Evolutionary conservation across 805 yeast genomes (phyloP).

Genomic region (Sungouiozyma intestinalis): DNA sequence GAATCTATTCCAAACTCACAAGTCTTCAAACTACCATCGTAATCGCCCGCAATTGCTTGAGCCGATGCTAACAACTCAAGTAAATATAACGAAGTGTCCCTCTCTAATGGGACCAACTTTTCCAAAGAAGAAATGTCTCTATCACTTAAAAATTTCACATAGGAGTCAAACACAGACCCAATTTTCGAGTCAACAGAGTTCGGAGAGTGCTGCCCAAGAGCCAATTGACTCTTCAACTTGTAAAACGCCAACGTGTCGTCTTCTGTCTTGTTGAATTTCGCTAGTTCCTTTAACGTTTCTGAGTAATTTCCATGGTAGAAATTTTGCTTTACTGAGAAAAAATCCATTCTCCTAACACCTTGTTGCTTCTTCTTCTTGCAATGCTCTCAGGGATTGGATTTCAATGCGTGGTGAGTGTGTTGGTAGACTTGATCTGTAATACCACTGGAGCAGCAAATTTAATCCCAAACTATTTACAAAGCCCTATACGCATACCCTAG

Average conservation of each 20-base stretch:
- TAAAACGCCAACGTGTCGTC: slow-evolving; percentile 25
- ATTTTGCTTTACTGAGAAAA: slow-evolving; percentile 45
- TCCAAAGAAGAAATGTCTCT: slow-evolving; percentile 10
- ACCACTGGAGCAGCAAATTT: too few species aligned
- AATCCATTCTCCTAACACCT: slow-evolving; percentile 27
- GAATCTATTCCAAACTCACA: slow-evolving; percentile 36
- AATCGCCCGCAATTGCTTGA: slow-evolving; percentile 18
- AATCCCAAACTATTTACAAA: neutral
- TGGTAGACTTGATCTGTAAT: too few species aligned
- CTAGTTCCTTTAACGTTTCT: slow-evolving; percentile 33
- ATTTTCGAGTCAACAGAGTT: slow-evolving; percentile 12
- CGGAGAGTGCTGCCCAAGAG: slow-evolving; percentile 18
- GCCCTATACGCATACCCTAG: neutral
- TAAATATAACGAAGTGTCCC: slow-evolving; percentile 12
- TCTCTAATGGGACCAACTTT: slow-evolving; percentile 5
- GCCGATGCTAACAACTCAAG: slow-evolving; percentile 22
- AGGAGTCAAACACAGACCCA: slow-evolving; percentile 24
- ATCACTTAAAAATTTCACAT: slow-evolving; percentile 15
- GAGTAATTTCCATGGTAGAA: slow-evolving; percentile 51
- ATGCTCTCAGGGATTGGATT: too few species aligned
- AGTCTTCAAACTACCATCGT: slow-evolving; percentile 30
- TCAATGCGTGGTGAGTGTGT: too few species aligned
- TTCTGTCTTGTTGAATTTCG: slow-evolving; percentile 28
- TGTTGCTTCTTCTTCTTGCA: neutral
- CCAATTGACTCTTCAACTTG: slow-evolving; percentile 27